Percentiles rank a stretch among this genome's conserved stretches.
Conservation (phyloP, 768 basidiomycete species). For the Lentinula lateritia region DNA sequence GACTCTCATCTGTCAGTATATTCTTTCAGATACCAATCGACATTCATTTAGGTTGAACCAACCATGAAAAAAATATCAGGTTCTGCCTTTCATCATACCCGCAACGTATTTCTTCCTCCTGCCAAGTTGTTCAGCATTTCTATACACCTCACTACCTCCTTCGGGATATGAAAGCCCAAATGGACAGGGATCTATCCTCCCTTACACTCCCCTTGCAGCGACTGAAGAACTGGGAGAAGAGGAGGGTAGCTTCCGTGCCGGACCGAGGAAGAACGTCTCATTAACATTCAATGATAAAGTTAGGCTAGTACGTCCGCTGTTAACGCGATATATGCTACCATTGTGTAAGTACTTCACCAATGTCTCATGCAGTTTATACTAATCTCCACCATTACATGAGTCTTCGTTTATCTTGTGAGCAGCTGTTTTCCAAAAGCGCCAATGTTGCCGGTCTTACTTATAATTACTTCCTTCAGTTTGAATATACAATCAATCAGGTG, state of each 20-base stretch:
- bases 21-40: neutral
- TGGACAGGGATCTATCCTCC: conserved; percentile 22
- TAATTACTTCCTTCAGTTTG: conserved; percentile 45
- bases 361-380: neutral
- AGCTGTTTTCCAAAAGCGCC: too few species aligned
- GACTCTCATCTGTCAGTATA: conserved; percentile 67
- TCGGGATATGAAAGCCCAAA: conserved; percentile 25
- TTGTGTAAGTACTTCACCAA: conserved; percentile 57
- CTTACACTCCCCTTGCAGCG: conserved; percentile 41
- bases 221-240: conserved; percentile 37
- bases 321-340: conserved; percentile 88
- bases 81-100: conserved; percentile 80
- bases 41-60: neutral
- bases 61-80: conserved; percentile 30
- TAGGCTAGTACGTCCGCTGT: conserved; percentile 71
- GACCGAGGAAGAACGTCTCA: conserved; percentile 39
- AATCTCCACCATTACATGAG: conserved; percentile 10
- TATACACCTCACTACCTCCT: conserved; percentile 29
- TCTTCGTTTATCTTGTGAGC: conserved; percentile 43
- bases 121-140: conserved; percentile 52
- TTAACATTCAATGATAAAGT: conserved; percentile 76
- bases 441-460: neutral
- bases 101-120: conserved; percentile 73
- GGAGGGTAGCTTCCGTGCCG: conserved; percentile 26
- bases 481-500: conserved; percentile 89